phyloP scores from a whole-genome alignment of 2,329 filamentous ascomycete genomes.

The Venturiaceae sp. region DNA sequence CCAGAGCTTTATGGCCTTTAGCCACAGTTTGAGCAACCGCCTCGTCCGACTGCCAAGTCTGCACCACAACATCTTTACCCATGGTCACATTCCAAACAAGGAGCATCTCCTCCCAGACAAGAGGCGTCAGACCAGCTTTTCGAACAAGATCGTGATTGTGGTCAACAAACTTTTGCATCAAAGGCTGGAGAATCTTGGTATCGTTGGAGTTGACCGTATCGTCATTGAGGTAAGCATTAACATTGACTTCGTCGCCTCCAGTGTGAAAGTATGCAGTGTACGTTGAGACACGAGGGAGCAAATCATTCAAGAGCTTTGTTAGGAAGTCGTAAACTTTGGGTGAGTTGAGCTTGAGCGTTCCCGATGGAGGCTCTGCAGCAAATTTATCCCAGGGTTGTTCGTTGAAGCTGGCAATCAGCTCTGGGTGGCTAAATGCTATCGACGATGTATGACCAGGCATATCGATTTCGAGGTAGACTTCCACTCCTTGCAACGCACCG shows the following conservation, averaged over 20 bases:
- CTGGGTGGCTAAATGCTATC: constrained; percentile 57
- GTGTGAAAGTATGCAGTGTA: constrained; percentile 74
- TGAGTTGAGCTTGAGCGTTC: constrained; percentile 67
- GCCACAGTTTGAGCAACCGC: constrained; percentile 51
- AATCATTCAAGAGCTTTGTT: constrained; percentile 61
- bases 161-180: constrained; percentile 70
- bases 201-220: constrained; percentile 60
- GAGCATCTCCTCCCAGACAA: constrained; percentile 86
- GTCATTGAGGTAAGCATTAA: constrained; percentile 64
- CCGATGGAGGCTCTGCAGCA: constrained; percentile 45
- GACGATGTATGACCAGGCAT: constrained; percentile 71
- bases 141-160: constrained; percentile 55
- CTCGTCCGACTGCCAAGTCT: constrained; percentile 62
- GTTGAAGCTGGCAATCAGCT: constrained; percentile 58
- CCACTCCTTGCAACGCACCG: constrained; percentile 57
- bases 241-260: constrained; percentile 80
- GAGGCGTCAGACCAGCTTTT: constrained; percentile 52
- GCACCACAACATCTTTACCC: constrained; percentile 61
- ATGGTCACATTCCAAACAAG: constrained; percentile 69
- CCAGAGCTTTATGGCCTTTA: constrained; percentile 61
- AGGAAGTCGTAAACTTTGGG: constrained; percentile 61
- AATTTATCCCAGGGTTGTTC: constrained; percentile 44
- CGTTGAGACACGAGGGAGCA: constrained; percentile 60
- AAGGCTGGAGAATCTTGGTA: constrained; percentile 54
- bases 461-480: constrained; percentile 68